phyloP scores from a whole-genome alignment of 2,329 filamentous ascomycete species.

The Microdochium bolleyi region DNA sequence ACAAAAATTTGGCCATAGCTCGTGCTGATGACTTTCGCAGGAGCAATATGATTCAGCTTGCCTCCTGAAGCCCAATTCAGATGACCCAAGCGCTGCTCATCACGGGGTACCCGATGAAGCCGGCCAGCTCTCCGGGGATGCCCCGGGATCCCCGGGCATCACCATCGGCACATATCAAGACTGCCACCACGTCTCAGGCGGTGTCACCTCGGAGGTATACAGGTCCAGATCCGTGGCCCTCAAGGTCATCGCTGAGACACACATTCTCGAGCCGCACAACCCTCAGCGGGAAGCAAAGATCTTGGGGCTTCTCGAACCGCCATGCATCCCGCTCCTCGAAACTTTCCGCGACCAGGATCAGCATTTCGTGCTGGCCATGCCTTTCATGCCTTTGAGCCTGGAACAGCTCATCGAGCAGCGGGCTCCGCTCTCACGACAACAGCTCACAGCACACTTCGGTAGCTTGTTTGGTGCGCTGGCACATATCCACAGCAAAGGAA shows the following conservation, averaged over 20 bases:
- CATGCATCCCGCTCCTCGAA: constrained; percentile 60
- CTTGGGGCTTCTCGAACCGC: constrained; percentile 48
- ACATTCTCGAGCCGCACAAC: constrained; percentile 73
- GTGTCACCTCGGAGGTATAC: constrained; percentile 80
- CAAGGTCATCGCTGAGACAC: constrained; percentile 75
- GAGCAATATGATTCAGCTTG: constrained; percentile 48
- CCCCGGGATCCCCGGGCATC: constrained; percentile 23
- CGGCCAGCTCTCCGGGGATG: constrained; percentile 1
- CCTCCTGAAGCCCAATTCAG: constrained; percentile 8
- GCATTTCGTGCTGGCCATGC: constrained; percentile 73
- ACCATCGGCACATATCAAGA: constrained; percentile 44
- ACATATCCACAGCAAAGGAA: constrained; percentile 63
- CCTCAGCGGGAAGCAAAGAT: constrained; percentile 73
- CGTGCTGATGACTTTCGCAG: constrained; percentile 26
- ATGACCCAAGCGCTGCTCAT: constrained; percentile 15
- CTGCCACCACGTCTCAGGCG: constrained; percentile 51
- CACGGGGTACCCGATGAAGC: constrained; percentile 6
- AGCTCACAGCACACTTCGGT: constrained; percentile 39
- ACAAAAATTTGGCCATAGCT: too few relatives aligned
- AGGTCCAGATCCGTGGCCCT: constrained; percentile 59
- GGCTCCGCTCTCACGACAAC: constrained; percentile 19
- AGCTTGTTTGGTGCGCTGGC: constrained; percentile 65
- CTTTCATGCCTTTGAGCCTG: constrained; percentile 71
- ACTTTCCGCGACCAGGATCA: constrained; percentile 65
- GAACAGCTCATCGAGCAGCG: constrained; percentile 53